Evolutionary conservation across 2,329 filamentous ascomycete genomes (phyloP).

Genomic region (Aciculosporium take): DNA sequence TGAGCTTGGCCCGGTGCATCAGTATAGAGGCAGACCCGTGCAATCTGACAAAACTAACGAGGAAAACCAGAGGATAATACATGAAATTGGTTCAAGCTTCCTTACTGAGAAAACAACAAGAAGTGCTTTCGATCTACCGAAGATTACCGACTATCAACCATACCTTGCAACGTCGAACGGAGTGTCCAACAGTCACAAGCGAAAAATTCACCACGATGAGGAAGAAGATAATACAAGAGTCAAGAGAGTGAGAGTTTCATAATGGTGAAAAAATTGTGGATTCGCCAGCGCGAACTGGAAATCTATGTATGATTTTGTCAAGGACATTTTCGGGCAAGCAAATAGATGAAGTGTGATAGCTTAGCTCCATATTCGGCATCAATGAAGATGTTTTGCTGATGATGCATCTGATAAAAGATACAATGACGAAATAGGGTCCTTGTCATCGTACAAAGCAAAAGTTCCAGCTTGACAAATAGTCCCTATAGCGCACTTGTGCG

Average conservation of each 20-base stretch:
- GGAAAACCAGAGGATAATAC: slow-evolving; percentile 11
- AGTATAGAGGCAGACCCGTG: slow-evolving; percentile 9
- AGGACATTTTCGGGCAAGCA: neutral
- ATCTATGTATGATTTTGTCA: neutral
- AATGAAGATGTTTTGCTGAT: neutral
- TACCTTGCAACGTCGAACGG: neutral
- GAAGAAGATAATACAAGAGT: neutral
- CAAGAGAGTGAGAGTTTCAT: neutral
- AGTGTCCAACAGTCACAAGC: neutral
- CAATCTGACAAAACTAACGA: neutral
- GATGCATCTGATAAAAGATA: neutral
- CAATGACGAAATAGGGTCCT: neutral
- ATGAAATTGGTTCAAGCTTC: slow-evolving; percentile 16
- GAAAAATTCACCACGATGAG: neutral
- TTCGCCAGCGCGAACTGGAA: neutral
- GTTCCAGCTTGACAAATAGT: no score
- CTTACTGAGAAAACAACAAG: slow-evolving; percentile 5
- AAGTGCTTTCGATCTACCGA: slow-evolving; percentile 3
- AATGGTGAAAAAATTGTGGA: neutral
- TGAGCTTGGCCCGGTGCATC: slow-evolving; percentile 13
- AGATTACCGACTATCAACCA: slow-evolving; percentile 3
- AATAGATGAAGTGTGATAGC: no score
- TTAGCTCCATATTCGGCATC: slow-evolving; percentile 1
- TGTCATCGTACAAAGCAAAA: slow-evolving; percentile 2
- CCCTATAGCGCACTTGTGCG: neutral